Base-by-base conservation (phyloP, 805 yeast species). In the Wickerhamiella qilinensis region DNA sequence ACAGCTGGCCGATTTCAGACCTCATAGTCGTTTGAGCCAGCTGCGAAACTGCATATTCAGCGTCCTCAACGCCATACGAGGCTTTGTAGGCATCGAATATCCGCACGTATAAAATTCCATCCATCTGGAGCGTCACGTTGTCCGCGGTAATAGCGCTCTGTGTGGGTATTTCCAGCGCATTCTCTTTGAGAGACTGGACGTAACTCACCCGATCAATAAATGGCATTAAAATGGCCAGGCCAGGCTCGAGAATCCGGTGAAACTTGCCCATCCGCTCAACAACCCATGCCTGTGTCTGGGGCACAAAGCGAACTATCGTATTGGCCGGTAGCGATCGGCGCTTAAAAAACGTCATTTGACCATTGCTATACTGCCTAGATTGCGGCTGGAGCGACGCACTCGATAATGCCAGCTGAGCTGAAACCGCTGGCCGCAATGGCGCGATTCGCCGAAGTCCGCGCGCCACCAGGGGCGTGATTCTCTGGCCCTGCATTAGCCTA, bases 251-350 rank as follows among this genome's bases (percentile, higher is more conserved):
- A 18, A 73, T 69, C 37, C 73, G 53, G 46, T 75, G 68, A 63
- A 80, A 82, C 54, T 77, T 78, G 24, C 94, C 94, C 94, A 82
- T 82, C 45, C 94, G 65, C 57, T 82, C 94, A 16, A 82, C 93
- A 16, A 82, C 73, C 85, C 91, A 82, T 2, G 93, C 93, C 17
- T 82, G 77, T 57, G 82, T 93, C 55, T 83, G 93, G 2, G 94
- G 94, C 14, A 82, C 93, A 55, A 82, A 82, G 48, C 81, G 64
- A 30, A 80, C 57, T 3, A 79, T 57, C 2, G 91, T 80, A 57
- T 80, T 80, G 15, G 83, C 62, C n/a, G 93, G 93, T 38, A 78
- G 58, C 40, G 68, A 62, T 36, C 70, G 72, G 37, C 65, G 67
- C 53, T 75, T 82, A 56, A 77, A 77, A 52, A 65, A 77, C 32